A percentile compares a stretch with the other conserved stretches of the same genome.
Evolutionary conservation across 495 filamentous ascomycete genomes (phyloP).

Genomic region (Lasiosphaeris hirsuta): DNA sequence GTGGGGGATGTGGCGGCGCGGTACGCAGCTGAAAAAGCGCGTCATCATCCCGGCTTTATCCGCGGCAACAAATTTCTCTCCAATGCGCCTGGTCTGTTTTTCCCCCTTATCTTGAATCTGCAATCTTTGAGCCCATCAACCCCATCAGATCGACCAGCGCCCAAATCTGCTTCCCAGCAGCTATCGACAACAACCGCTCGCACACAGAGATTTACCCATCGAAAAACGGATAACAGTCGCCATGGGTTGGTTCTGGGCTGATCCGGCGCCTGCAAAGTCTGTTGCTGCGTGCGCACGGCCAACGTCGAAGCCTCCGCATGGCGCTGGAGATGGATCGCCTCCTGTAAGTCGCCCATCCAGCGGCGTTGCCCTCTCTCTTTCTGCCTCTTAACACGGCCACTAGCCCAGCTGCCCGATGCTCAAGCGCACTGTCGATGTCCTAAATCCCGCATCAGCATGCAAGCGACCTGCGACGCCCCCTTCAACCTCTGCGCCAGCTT

Average conservation of each 20-base stretch:
- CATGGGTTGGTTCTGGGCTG: constrained; percentile 99
- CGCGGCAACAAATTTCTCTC: constrained; percentile 1
- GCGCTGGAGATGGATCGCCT: constrained; percentile 46
- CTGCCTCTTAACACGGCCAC: constrained; percentile 26
- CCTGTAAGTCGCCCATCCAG: constrained; percentile 59
- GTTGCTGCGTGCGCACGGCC: constrained; percentile 22
- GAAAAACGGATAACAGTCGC: constrained; percentile 4
- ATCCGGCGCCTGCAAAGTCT: constrained; percentile 49
- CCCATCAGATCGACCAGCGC: too few species aligned
- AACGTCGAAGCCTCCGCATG: constrained; percentile 21
- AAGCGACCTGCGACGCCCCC: constrained; percentile 12
- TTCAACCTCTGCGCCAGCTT: constrained; percentile 30
- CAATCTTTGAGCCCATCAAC: background rate
- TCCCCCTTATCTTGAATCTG: constrained; percentile 10
- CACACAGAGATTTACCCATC: background rate
- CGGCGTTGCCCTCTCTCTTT: background rate
- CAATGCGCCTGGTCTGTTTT: constrained; percentile 15
- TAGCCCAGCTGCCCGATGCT: constrained; percentile 94
- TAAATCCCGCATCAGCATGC: constrained; percentile 31
- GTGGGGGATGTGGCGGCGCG: constrained; percentile 2
- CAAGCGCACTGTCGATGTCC: constrained; percentile 50
- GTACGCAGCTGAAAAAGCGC: constrained; percentile 7
- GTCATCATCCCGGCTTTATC: constrained; percentile 17
- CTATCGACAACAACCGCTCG: background rate
- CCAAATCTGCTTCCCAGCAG: background rate